These are phyloP conservation scores for Piper betle DNA, from an alignment of 164 flowering plant genomes.

Conservation along the genomic window DNA sequence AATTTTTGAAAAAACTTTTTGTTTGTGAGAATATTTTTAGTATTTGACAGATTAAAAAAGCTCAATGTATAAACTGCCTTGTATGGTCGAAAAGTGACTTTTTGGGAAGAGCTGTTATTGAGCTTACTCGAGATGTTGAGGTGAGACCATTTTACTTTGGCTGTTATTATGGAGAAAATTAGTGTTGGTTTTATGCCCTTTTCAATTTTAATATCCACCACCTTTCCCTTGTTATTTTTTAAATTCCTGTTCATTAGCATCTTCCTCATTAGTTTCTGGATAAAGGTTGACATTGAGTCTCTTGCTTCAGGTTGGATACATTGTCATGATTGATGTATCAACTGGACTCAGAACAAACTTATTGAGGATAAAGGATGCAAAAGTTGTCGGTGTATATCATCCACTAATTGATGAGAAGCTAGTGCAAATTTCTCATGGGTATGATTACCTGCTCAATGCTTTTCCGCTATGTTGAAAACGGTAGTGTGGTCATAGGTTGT, in stretches of 20 bases:
- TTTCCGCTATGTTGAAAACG: too few species aligned
- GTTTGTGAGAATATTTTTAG: background rate
- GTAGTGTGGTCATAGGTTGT: too few species aligned
- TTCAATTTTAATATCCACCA: too few species aligned
- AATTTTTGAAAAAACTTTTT: too few species aligned
- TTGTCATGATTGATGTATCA: conserved; percentile 68
- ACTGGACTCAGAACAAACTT: conserved; percentile 50
- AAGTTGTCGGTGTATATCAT: conserved; percentile 73
- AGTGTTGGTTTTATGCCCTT: too few species aligned
- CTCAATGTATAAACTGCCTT: conserved; percentile 61
- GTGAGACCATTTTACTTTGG: conserved; percentile 19
- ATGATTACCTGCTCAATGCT: conserved; percentile 3
- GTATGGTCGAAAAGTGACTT: conserved; percentile 96
- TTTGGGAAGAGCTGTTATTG: conserved; percentile 60
- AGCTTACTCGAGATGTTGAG: conserved; percentile 34
- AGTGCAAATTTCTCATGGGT: conserved; percentile 54
- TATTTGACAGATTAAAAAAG: conserved; percentile 47
- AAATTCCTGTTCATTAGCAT: too few species aligned
- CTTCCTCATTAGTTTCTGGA: background rate
- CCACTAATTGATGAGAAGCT: conserved; percentile 65
- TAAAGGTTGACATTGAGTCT: background rate
- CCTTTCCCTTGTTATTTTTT: too few species aligned
- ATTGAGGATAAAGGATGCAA: conserved; percentile 63
- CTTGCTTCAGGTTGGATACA: conserved; percentile 70
- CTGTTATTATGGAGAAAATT: too few species aligned